Base-by-base conservation (phyloP, 768 basidiomycete species). In the Boletus rubescentipes region DNA sequence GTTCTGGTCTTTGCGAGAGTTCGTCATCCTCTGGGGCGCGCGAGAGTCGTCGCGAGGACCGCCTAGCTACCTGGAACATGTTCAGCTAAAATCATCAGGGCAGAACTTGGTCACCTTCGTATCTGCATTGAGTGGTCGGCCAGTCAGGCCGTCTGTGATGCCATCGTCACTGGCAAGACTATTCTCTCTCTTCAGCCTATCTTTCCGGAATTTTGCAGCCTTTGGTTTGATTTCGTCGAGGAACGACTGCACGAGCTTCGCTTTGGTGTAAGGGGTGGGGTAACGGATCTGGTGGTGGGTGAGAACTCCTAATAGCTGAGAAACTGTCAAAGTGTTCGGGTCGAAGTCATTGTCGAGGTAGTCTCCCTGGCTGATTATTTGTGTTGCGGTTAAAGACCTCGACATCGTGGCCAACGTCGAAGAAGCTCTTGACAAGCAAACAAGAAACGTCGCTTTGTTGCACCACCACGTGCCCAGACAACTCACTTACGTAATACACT, bases 281-380 rank as follows among this genome's bases (percentile, higher is more conserved):
- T 85, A 90, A 40, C 76, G 78, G 66, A 92, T 73, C 59, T 87
- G 85, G 71, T 93, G 91, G 65, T 83, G 87, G 38, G 83, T 81
- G 51, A 93, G 77, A 31, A 93, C 75, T 41, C 89, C 91, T 11
- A 89, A 78, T 6, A 93, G 76, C 64, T 93, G 89, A n/a, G 89
- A 80, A 26, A 93, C 82, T 1, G 91, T 93, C 49, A 93, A 79
- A 2, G 79, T 72, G 2, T 79, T 57, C 16, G 92, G 84, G 60
- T 93, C 85, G 51, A 92, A 93, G 64, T 87, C 83, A 10, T 83
- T 80, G 55, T 89, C 79, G 55, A 93, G 83, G 70, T 93, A 93
- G 69, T 89, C 82, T 64, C 89, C 92, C 31, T 79, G 72, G 20
- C 70, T 76, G 61, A 93, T 86, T 49, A 93, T 75, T 69, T 93